These are phyloP conservation scores for Colletotrichum lindemuthianum DNA, from an alignment of 2,329 filamentous ascomycete species.

Conservation along the genomic window DNA sequence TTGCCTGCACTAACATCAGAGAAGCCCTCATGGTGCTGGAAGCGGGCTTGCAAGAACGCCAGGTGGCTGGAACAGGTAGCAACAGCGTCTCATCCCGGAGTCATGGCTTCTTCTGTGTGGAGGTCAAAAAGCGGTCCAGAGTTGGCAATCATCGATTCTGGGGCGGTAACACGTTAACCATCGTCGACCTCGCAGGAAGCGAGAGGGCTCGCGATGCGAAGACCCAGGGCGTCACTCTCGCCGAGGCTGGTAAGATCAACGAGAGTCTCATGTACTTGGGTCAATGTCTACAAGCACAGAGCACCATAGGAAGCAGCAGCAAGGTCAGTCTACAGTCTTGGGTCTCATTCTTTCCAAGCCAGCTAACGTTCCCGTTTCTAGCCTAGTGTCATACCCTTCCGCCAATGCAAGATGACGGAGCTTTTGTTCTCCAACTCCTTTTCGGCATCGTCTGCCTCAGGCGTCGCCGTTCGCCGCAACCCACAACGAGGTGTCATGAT, in stretches of 20 bases:
- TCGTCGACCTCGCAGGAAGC: constrained; percentile 93
- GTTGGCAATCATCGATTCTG: constrained; percentile 67
- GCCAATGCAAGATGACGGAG: constrained; percentile 87
- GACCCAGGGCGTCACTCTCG: constrained; percentile 90
- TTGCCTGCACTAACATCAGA: constrained; percentile 82
- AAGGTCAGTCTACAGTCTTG: constrained; percentile 67
- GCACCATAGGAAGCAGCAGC: constrained; percentile 76
- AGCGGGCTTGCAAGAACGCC: constrained; percentile 85
- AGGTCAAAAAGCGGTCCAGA: constrained; percentile 82
- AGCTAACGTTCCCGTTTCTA: constrained; percentile 44
- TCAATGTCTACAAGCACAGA: constrained; percentile 96
- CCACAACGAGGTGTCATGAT: constrained; percentile 96
- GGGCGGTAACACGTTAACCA: constrained; percentile 81
- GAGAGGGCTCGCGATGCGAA: constrained; percentile 94
- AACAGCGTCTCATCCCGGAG: constrained; percentile 93
- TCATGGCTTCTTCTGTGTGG: constrained; percentile 95
- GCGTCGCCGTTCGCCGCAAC: constrained; percentile 61
- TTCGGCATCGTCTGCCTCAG: constrained; percentile 62
- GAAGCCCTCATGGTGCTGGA: constrained; percentile 93
- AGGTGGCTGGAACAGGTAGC: constrained; percentile 89
- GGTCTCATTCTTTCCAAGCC: neutral
- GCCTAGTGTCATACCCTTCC: constrained; percentile 79
- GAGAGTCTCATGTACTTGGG: constrained; percentile 98
- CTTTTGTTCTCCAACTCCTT: constrained; percentile 90
- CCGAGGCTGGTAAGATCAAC: constrained; percentile 98